Evolutionary conservation across 345 rosid genomes (phyloP), one percentile per base, ranked within the genome.

Genomic region (Geranium brycei): DNA sequence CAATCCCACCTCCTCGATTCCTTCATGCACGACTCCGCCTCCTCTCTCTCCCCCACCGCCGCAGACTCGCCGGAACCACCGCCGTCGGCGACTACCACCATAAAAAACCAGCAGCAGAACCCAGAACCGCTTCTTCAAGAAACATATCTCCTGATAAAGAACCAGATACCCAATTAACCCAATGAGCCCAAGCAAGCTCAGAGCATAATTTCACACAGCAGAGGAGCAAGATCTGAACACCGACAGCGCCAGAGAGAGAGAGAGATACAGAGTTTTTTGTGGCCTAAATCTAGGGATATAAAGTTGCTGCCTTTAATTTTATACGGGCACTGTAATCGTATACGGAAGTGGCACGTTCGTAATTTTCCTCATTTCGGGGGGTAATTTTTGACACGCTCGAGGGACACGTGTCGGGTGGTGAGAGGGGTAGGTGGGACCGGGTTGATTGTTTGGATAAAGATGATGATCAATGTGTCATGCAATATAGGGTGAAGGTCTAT

Each of bases 181-280:
- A 35, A 35, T 47, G 11, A 13, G 11, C 13, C 53, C 53, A 47
- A 47, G 53, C 53, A 11, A 75, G 19, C 31, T 47, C 53, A 47
- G 53, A 47, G 53, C 11, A 47, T 47, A 47, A 23, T 47, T 47
- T 47, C 11, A 47, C 53, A 47, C 53, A 47, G 15, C 53, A 66
- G 63, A 62, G 75, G 74, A 41, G 78, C 69, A 64, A 83, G 85
- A 82, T 72, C 85, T 77, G 78, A 71, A 70, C 83, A 83, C 85
- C 86, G 84, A 81, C 87, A 80, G 62, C 40, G 17, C 13, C 53
- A 47, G 14, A 47, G 53, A 47, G 12, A 15, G 15, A 13, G 53
- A 47, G 14, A 11, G 53, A 47, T 56, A 17, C 23, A 4, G 14
- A 57, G 66, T 8, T 6, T n/a, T 7, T 3, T 13, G n/a, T 47